These are phyloP conservation scores for Sclerotinia sclerotiorum DNA, from an alignment of 2,329 filamentous ascomycete genomes.

Conservation along the genomic window DNA sequence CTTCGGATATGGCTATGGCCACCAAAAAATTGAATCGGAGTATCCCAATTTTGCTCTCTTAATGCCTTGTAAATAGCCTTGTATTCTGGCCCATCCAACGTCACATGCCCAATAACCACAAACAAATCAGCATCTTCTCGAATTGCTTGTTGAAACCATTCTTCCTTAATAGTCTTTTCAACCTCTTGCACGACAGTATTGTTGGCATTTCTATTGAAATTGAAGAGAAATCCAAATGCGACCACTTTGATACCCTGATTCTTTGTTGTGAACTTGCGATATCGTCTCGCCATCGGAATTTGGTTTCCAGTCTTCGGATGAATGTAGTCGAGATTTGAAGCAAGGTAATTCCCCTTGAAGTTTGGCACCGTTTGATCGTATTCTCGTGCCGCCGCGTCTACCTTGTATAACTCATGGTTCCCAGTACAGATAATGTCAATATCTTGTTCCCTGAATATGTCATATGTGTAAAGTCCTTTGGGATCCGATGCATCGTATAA, in stretches of 20 bases:
- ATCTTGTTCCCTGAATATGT: slow-evolving; percentile 78
- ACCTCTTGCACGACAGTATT: slow-evolving; percentile 85
- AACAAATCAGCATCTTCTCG: slow-evolving; percentile 85
- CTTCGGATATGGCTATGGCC: slow-evolving; percentile 90
- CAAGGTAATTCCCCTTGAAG: slow-evolving; percentile 77
- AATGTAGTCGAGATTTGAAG: slow-evolving; percentile 89
- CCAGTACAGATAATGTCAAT: slow-evolving; percentile 85
- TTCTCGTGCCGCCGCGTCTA: slow-evolving; percentile 74
- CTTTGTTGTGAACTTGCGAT: slow-evolving; percentile 87
- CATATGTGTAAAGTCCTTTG: slow-evolving; percentile 84
- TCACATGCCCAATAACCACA: slow-evolving; percentile 81
- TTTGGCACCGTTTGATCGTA: slow-evolving; percentile 78
- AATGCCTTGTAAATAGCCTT: slow-evolving; percentile 76
- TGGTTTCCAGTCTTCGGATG: slow-evolving; percentile 68
- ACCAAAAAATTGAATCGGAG: slow-evolving; percentile 87
- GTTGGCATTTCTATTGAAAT: slow-evolving; percentile 87
- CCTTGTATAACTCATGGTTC: slow-evolving; percentile 93
- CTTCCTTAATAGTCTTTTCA: slow-evolving; percentile 74
- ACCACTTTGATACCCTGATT: slow-evolving; percentile 81
- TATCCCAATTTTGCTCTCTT: slow-evolving; percentile 72
- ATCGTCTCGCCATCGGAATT: slow-evolving; percentile 77
- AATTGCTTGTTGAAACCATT: slow-evolving; percentile 87
- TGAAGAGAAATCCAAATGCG: slow-evolving; percentile 91
- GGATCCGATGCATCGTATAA: slow-evolving; percentile 88
- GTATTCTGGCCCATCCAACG: slow-evolving; percentile 77